These are phyloP conservation scores for Ulota crispa DNA, from an alignment of 225 moss, liverwort and hornwort species.

Conservation along the genomic window DNA sequence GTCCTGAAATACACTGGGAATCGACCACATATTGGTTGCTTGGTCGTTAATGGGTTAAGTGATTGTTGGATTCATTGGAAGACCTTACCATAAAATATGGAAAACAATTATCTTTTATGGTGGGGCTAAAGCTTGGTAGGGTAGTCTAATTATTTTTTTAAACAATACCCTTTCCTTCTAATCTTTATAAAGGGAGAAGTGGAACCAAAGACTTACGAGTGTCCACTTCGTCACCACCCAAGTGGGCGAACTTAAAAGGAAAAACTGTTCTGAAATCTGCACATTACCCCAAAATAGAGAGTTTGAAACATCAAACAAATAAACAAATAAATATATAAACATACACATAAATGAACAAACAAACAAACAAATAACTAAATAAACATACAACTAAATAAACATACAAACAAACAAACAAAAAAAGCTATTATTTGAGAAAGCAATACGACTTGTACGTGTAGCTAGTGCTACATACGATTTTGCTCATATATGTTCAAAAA, in stretches of 20 bases:
- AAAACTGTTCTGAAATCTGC: conserved; percentile 82
- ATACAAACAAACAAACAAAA: too few species aligned
- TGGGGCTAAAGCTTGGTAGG: not conserved
- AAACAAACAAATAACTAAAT: too few species aligned
- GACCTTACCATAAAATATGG: not conserved
- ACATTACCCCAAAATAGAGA: not conserved
- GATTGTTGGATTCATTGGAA: not conserved
- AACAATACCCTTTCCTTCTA: not conserved
- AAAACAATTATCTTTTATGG: not conserved
- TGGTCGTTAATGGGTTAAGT: too few species aligned
- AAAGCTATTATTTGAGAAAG: not conserved
- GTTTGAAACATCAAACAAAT: not conserved
- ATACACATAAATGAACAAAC: too few species aligned
- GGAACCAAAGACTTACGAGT: conserved; percentile 54
- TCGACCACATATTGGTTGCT: too few species aligned
- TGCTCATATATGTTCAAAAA: not conserved
- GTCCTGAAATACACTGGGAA: too few species aligned
- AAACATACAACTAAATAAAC: too few species aligned
- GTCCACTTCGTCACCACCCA: conserved; percentile 98
- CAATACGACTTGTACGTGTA: not conserved
- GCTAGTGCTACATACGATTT: not conserved
- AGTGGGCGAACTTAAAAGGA: conserved; percentile 84
- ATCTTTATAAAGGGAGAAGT: not conserved
- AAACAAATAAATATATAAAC: too few species aligned
- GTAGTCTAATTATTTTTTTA: not conserved